Base-by-base conservation (phyloP, 225 moss, liverwort and hornwort genomes). In the Sphagnum contortum region DNA sequence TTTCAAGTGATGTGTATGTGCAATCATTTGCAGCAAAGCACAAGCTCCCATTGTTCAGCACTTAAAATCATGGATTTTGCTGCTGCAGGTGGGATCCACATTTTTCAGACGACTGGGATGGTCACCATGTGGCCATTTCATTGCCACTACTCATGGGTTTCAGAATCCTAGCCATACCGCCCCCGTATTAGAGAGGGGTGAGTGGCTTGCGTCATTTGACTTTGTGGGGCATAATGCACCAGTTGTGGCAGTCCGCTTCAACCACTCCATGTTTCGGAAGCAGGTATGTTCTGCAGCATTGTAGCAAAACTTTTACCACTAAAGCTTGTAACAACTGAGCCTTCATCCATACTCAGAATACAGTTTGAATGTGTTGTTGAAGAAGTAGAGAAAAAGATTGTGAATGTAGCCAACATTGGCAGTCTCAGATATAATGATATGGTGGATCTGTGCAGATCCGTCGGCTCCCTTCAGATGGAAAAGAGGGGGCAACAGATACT, bases 121-220 rank as follows among this genome's bases (percentile, higher is more conserved):
- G 96, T 98, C 96, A 12, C 96, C 96, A 44, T 98, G 96, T 72
- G 96, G 96, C 48, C 96, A 98, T 80, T 93, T 92, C 65, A 90
- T 98, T 73, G 92, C 96, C 29, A 92, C 92, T 47, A 93, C 96
- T 53, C 90, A 98, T 68, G 96, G 96, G 52, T 98, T 87, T 69
- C 96, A 98, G 66, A 90, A 92, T 50, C 96, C 96, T 52, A 98
- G 93, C 64, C 96, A 98, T 69, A 98, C 96, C 54, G 96, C 96
- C 59, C 96, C 96, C 56, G 96, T 98, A 9, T 72, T 98, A 72
- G 92, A 93, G 76, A 83, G 96, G 73, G 96, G 92, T 71, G 96
- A 98, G 70, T 98, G 96, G 96, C 77, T 81, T 73, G 86, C 96
- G 44, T 88, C 88, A n/a, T 93, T 98, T 70, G 92, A 98, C 75